Base-by-base conservation (phyloP, 2,329 filamentous ascomycete genomes). In the Xylaria polymorpha region DNA sequence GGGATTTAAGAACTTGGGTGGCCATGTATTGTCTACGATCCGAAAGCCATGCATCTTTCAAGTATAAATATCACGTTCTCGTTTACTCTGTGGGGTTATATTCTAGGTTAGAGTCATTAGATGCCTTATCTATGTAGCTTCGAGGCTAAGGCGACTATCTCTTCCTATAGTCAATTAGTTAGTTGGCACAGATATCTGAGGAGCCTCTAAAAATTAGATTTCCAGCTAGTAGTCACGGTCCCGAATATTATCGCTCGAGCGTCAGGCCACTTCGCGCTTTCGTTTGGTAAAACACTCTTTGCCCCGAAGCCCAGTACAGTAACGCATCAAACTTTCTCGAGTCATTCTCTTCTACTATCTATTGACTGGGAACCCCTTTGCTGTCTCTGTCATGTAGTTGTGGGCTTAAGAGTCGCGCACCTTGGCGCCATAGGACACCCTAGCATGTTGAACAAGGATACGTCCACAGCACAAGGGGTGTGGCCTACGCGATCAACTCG, bases 181-280 rank as follows among this genome's bases (percentile, higher is more conserved):
- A 18, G 5, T 51, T 51, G n/a, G 48, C 48, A 10, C 15, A 1
- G 14, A 51, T 18, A 51, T 25, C 22, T 51, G 29, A 15, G 6
- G 25, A 18, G 48, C 15, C 41, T 29, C 48, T 25, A 51, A 51
- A 12, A 1, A 51, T 7, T 14, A 8, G 14, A 18, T 29, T 12
- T 29, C 18, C 18, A 15, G 14, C 18, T 43, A 15, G 8, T 14
- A 43, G 12, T n/a, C 14, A 29, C 14, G 12, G 48, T 8, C 20
- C 48, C 48, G 12, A 51, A 29, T 29, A 29, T 6, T 8, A 8
- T 29, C 5, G 22, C 48, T 25, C 5, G 15, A 51, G 25, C 4
- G 48, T 51, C 22, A 29, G 22, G 22, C 48, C 14, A 51, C 48
- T 51, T 51, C 48, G 48, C 48, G 14, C 48, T 29, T 25, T 50